Base-by-base conservation (phyloP, 1,284 basidiomycete species). In the Boletus semigastroideus region DNA sequence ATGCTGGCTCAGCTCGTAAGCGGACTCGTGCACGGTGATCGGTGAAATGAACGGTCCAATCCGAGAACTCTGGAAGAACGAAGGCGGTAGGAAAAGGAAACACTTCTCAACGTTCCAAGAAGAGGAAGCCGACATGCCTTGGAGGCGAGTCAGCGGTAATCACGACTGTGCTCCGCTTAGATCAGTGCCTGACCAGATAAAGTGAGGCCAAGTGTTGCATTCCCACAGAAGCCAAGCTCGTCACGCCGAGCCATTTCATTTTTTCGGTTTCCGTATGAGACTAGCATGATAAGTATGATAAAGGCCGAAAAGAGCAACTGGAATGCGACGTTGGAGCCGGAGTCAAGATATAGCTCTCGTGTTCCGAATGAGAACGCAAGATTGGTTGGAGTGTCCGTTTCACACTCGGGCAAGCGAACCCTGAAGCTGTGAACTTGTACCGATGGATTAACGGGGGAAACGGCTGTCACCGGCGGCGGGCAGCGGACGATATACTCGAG, bases 131-230 rank as follows among this genome's bases (percentile, higher is more conserved):
- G 51, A 48, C 59, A 60, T 64, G 62, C 55, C 48, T 60, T 62
- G 59, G 42, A 49, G 43, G 52, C 36, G 50, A 66, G 54, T 38
- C 37, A 58, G 64, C 58, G 58, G 64, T 61, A 53, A 65, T 68
- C 62, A 63, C 52, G 40, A 56, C 50, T 47, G 46, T 44, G 49
- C 53, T 55, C 66, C 54, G 57, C 47, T 52, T 46, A 53, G 50
- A 65, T 67, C 62, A 65, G 66, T 64, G 66, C 66, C 63, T 64
- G 63, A 56, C 64, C 41, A 58, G 56, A 66, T 66, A 54, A 55
- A 54, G 59, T 54, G 62, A 57, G 37, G 47, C 51, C 53, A 54
- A 56, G 6, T 56, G 50, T 51, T 39, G 31, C 42, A 28, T 65
- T 64, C 65, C 51, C 63, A 66, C 53, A 59, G 46, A 42, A 27